Base-by-base conservation (phyloP, 306 rosid genomes). In the Cucurbita ficifolia region DNA sequence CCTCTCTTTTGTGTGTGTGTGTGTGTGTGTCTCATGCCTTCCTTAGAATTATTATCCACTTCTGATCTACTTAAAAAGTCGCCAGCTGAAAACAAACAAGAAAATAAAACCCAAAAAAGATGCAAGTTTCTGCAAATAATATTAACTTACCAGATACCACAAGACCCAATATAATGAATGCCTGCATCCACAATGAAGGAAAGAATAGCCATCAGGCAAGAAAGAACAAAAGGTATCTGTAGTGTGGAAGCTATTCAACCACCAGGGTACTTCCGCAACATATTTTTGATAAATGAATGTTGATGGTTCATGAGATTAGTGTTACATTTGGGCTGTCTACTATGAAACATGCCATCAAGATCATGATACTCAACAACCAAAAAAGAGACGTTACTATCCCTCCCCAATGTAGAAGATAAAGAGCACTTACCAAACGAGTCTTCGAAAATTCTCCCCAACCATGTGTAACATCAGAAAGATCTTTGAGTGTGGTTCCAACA, bases 391-490 rank as follows among this genome's bases (percentile, higher is more conserved):
- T 24, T 46, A 7, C 56, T 4, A 14, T 21, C 73, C 73, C 55
- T 46, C 40, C 14, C 73, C 56, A 76, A 56, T n/a, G 52, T 50
- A 59, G 70, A 35, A 77, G 72, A 57, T 63, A 75, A 36, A n/a
- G 10, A 40, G 33, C 17, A 55, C 72, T 77, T 81, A 87, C 96
- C 86, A 81, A 85, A 48, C 80, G 86, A 74, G 77, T 58, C 74
- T 83, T 81, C 42, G 90, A 86, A 72, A 84, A 52, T 78, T 86
- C 85, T 69, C 70, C 63, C 96, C 90, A 86, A 63, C 83, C 89
- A 64, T 87, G 85, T 33, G 83, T 82, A 11, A 87, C 83, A 56
- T 79, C 89, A 35, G 87, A 82, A 65, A 89, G 86, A 78, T 87
- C 87, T 81, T 87, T 81, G 18, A 89, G 68, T 38, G 96, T 84